phyloP scores from a whole-genome alignment of 2,329 filamentous ascomycete species.

The Coniochaeta hoffmannii region DNA sequence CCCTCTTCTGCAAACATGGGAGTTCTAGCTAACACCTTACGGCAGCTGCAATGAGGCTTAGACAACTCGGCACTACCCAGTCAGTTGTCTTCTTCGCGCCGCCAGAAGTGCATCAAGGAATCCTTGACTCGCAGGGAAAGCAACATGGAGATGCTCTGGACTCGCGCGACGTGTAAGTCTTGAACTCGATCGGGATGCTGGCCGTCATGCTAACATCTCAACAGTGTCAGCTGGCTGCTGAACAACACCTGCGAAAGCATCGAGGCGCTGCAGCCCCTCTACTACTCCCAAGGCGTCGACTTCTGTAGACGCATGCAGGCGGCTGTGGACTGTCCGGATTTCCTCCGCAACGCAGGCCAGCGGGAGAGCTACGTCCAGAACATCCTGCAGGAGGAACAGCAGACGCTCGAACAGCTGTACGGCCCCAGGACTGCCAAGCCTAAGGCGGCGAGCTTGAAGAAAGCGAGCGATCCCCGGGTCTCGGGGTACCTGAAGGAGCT shows the following conservation, averaged over 20 bases:
- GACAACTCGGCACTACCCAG: conserved; percentile 49
- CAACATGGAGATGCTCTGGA: conserved; percentile 19
- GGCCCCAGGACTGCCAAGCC: conserved; percentile 18
- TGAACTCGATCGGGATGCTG: not conserved
- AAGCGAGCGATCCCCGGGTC: conserved; percentile 11
- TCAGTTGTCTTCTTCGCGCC: conserved; percentile 48
- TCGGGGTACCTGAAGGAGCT: conserved; percentile 24
- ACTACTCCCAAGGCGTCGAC: conserved; percentile 52
- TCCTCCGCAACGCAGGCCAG: conserved; percentile 25
- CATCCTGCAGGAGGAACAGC: conserved; percentile 45
- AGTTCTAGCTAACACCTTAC: conserved; percentile 14
- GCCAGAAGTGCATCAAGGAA: conserved; percentile 54
- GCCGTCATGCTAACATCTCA: not conserved
- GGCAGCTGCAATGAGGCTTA: conserved; percentile 54
- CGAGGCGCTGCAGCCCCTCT: conserved; percentile 51
- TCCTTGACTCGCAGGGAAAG: conserved; percentile 38
- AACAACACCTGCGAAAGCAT: conserved; percentile 54
- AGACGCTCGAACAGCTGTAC: conserved; percentile 53
- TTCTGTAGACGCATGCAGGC: conserved; percentile 51
- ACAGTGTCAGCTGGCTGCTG: conserved; percentile 49
- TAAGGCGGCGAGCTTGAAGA: conserved; percentile 12
- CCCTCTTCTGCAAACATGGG: not conserved
- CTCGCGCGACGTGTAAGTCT: conserved; percentile 37
- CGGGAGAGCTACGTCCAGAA: conserved; percentile 32
- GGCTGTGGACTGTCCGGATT: conserved; percentile 30